Evolutionary conservation across 805 yeast genomes (phyloP), one percentile per base, ranked within the genome.

Genomic region (Saccharomycopsis fermentans): DNA sequence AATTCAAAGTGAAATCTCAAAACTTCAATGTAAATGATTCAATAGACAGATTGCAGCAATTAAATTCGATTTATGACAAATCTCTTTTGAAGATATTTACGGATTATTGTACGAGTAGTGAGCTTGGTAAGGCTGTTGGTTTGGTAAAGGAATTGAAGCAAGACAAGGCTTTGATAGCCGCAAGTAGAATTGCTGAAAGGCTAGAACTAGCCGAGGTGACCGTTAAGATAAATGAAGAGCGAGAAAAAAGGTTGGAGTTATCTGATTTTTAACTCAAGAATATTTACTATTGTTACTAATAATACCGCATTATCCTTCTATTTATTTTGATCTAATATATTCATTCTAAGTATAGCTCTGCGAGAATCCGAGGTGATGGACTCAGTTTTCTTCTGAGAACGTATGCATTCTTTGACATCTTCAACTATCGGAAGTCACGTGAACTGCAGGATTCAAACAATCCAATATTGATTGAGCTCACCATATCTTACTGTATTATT

Each of bases 81-180:
- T 79, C 94, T 1, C 70, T 91, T n/a, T 76, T 92, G 63, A 81
- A 87, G 66, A 76, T 89, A 59, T 82, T 91, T 68, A 91, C 86
- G 3, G 75, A 73, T 14, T 82, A 92, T 0, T 91, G 97, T 70
- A 76, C 81, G 19, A 86, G 83, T 24, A 79, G 82, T 48, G 80
- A 83, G 57, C 69, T 79, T 47, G 78, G 78, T 56, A 85, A 84
- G 69, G 94, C 96, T 0, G 74, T 82, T 62, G 83, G 86, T 36
- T 69, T 94, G 32, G 90, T 82, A 6, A 78, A 76, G 61, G 81
- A 86, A 66, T 74, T 92, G 64, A 81, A 82, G 64, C 86, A 83
- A 63, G 92, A 87, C 62, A 83, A 86, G 64, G 95, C 96, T 2
- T 73, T 91, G 62, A 78, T 77, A 58, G 97, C 97, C 0, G 96